phyloP scores from a whole-genome alignment of 345 rosid genomes.

The Euphorbia peplus region DNA sequence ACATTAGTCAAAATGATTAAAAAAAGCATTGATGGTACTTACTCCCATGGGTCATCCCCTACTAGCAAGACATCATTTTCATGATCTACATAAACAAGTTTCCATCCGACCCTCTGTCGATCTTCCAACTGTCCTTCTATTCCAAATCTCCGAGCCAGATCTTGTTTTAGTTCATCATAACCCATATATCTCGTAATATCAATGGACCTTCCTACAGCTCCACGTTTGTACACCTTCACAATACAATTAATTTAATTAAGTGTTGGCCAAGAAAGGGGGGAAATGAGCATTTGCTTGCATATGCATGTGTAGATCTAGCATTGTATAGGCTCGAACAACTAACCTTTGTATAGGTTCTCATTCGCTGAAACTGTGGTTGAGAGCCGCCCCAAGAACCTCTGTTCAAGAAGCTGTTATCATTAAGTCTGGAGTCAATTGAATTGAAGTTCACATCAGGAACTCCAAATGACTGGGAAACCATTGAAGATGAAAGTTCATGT shows the following conservation, averaged over 20 bases:
- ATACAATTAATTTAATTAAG: constrained; percentile 10
- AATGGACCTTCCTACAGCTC: constrained; percentile 79
- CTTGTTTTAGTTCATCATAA: constrained; percentile 65
- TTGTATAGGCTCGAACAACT: constrained; percentile 1
- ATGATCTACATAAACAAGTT: constrained; percentile 73
- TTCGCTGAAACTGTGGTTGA: constrained; percentile 49
- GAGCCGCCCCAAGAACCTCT: constrained; percentile 45
- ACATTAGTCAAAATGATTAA: background rate
- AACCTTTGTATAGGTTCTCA: constrained; percentile 70
- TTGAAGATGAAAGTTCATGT: constrained; percentile 57
- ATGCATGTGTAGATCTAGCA: background rate
- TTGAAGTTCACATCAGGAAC: constrained; percentile 54
- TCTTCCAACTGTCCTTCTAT: constrained; percentile 82
- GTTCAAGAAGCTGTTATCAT: constrained; percentile 43
- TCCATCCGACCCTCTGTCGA: constrained; percentile 64
- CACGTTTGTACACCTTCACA: constrained; percentile 68
- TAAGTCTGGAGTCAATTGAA: constrained; percentile 52
- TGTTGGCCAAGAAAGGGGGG: background rate
- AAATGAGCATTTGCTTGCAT: background rate
- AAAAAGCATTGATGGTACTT: constrained; percentile 27
- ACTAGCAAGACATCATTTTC: constrained; percentile 70
- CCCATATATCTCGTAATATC: constrained; percentile 68
- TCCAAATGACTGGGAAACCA: constrained; percentile 66
- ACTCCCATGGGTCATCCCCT: constrained; percentile 91
- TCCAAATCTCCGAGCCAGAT: constrained; percentile 71